phyloP scores from a whole-genome alignment of 169 alveolate genomes.

The Eimeria sp. region DNA sequence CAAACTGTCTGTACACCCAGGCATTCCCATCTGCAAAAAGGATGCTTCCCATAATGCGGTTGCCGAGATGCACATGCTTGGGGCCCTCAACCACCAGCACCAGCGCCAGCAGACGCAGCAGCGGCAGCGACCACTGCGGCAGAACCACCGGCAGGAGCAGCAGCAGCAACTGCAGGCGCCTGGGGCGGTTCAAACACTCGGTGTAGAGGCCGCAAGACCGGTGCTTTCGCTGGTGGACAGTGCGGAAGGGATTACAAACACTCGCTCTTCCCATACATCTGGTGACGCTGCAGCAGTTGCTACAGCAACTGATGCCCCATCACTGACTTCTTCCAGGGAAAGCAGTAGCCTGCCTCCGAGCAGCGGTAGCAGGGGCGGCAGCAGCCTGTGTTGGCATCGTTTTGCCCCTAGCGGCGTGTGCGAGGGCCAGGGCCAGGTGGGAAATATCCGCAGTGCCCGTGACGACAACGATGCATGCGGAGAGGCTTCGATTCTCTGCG shows the following conservation, averaged over 20 bases:
- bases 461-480: no score
- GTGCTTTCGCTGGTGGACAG: neutral
- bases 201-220: neutral
- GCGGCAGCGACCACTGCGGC: neutral
- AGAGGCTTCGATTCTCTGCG: slow-evolving; percentile 29
- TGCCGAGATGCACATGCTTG: neutral
- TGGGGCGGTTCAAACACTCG: neutral
- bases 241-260: neutral
- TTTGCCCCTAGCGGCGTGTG: neutral
- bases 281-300: slow-evolving; percentile 37
- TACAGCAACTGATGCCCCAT: neutral
- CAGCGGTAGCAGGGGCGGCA: slow-evolving; percentile 40
- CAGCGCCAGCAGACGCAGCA: neutral
- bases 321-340: neutral
- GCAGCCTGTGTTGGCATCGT: slow-evolving; percentile 49
- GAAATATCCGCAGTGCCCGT: no score
- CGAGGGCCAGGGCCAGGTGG: neutral
- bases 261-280: neutral
- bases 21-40: neutral
- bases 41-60: neutral
- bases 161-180: slow-evolving; percentile 23
- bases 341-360: neutral
- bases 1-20: slow-evolving; percentile 13
- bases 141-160: neutral
- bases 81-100: neutral